Evolutionary conservation across 2,329 filamentous ascomycete species (phyloP), one percentile per base, ranked within the genome.

Genomic region (Penicillium decumbens): DNA sequence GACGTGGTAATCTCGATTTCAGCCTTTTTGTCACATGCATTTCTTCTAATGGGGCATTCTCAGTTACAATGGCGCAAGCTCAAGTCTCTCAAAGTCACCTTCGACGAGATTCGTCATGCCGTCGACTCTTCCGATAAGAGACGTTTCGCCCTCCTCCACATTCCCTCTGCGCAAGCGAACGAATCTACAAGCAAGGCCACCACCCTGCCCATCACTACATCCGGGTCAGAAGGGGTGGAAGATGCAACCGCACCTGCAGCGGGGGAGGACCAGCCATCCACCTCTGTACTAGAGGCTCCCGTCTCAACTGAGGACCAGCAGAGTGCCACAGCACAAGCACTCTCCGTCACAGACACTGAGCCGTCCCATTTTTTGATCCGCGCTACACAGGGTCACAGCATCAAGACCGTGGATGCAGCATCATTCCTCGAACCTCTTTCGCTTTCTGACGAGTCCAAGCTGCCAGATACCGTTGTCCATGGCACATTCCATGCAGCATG

Each of bases 301-400:
- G 55, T 60, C 6, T 67, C 68, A 27, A 55, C 60, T 39, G 61
- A 67, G 23, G 62, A 56, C 9, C 64, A 67, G 40, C 57, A 60
- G 35, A 67, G 59, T 18, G 58, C 66, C 13, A 72, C 68, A 12
- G 59, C 62, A 18, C 62, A 67, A 32, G 67, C 70, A n/a, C 58
- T 72, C 12, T 58, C 68, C n/a, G 63, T 66, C 3, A 57, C 63
- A 24, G 67, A 71, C 41, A 53, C 68, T 7, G 75, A 86, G 43
- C 78, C 88, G 0, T 69, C 77, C 0, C 78, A 87, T 68, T 96
- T 85, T 75, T 78, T 95, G 28, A 96, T 98, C 72, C 89, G 93
- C 63, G 93, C 93, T 25, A 95, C 95, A 65, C 93, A 97, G 74
- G 93, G 93, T 47, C 93, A 97, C 75, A 89, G 83, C 61, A 88